These are phyloP conservation scores for Calonectria pauciramosa DNA, from an alignment of 2,329 filamentous ascomycete genomes.

Conservation along the genomic window DNA sequence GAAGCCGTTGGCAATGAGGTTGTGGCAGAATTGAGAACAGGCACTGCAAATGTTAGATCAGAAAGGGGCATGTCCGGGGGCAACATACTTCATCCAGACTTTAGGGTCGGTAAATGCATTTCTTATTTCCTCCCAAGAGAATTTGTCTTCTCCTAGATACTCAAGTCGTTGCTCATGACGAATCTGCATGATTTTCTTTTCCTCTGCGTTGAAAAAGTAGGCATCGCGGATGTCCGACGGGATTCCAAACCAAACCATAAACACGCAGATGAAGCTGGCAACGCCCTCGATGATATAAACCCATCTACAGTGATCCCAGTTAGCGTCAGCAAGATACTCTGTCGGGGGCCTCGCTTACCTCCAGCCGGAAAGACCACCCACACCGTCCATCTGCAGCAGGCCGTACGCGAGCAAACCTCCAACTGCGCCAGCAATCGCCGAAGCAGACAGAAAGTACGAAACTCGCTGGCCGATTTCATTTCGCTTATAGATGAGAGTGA, in stretches of 20 bases:
- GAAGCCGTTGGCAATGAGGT: constrained; percentile 65
- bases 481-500: constrained; percentile 53
- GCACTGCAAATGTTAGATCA: constrained; percentile 41
- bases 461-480: constrained; percentile 68
- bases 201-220: constrained; percentile 16
- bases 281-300: constrained; percentile 64
- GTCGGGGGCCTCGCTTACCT: constrained; percentile 8
- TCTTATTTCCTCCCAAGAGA: constrained; percentile 62
- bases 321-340: not conserved
- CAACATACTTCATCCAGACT: constrained; percentile 54
- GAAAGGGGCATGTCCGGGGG: not conserved
- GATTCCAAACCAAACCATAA: constrained; percentile 22
- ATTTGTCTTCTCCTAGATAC: constrained; percentile 61
- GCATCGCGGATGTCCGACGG: constrained; percentile 18
- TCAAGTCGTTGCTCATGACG: constrained; percentile 27
- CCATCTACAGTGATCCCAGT: constrained; percentile 49
- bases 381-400: constrained; percentile 59
- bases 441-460: constrained; percentile 62
- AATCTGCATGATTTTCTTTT: constrained; percentile 17
- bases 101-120: constrained; percentile 62
- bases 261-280: constrained; percentile 6
- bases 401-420: constrained; percentile 62
- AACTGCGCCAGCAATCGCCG: constrained; percentile 62
- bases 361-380: constrained; percentile 61
- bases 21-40: constrained; percentile 61